Evolutionary conservation across 345 rosid species (phyloP).

Genomic region (Linum trigynum): DNA sequence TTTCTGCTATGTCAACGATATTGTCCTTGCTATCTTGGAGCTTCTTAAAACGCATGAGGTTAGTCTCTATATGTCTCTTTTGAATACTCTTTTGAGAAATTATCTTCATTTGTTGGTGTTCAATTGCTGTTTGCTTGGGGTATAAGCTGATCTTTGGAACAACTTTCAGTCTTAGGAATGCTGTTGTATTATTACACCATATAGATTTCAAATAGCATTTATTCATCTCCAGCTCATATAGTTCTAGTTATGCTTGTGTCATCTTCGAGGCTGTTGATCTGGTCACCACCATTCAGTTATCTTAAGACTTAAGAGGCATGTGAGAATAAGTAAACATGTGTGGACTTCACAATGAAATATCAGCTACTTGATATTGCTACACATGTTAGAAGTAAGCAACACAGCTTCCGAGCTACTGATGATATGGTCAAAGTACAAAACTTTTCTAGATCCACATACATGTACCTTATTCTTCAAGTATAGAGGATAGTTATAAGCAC

Average conservation of each 20-base stretch:
- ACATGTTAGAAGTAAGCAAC: no score
- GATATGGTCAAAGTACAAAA: no score
- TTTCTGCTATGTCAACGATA: conserved; percentile 63
- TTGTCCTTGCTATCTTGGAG: conserved; percentile 62
- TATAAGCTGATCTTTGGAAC: neutral
- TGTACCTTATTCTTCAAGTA: no score
- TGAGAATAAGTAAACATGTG: neutral
- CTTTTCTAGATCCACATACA: no score
- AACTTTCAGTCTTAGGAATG: neutral
- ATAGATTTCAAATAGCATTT: no score
- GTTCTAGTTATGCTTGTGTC: neutral
- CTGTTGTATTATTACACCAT: no score
- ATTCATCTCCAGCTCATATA: neutral
- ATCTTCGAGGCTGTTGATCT: neutral
- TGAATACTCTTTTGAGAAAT: neutral
- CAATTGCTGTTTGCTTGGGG: neutral
- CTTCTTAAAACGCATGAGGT: conserved; percentile 70
- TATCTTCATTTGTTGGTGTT: neutral
- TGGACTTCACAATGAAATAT: neutral
- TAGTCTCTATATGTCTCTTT: conserved; percentile 8
- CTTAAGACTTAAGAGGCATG: neutral
- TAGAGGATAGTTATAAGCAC: no score
- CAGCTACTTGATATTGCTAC: neutral
- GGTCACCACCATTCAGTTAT: neutral
- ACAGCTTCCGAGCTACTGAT: no score